These are phyloP conservation scores for Ganoderma resinaceum DNA, from an alignment of 1,284 basidiomycete species.

Conservation along the genomic window DNA sequence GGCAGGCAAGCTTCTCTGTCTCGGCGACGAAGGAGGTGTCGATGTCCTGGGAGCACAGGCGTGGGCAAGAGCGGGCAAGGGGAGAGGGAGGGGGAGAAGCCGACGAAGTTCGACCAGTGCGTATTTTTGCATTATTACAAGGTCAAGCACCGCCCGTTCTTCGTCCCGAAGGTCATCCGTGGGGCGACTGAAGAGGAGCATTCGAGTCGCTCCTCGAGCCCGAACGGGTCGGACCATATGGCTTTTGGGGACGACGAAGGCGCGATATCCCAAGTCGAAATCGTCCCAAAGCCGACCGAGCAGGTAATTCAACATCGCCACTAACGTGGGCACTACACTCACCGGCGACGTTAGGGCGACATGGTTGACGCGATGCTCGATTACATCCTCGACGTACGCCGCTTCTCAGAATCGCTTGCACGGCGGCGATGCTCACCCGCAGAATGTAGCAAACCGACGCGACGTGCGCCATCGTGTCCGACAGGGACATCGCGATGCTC, in stretches of 20 bases:
- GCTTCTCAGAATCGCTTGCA: neutral
- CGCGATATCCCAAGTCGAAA: neutral
- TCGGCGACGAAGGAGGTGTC: conserved; percentile 1
- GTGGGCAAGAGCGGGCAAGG: neutral
- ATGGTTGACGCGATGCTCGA: neutral
- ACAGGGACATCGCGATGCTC: neutral
- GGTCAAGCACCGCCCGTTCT: conserved; percentile 12
- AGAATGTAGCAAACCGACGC: neutral
- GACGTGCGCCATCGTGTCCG: neutral
- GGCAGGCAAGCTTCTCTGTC: conserved; percentile 21
- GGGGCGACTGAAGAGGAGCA: conserved; percentile 1
- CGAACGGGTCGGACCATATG: neutral
- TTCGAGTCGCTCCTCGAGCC: conserved; percentile 1
- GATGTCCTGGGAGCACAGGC: conserved; percentile 13
- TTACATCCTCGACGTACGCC: neutral
- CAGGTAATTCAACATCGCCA: neutral
- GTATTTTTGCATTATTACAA: conserved; percentile 18
- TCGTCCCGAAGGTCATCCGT: conserved; percentile 10
- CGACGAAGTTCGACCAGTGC: conserved; percentile 15
- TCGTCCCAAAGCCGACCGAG: neutral
- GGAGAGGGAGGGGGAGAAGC: neutral
- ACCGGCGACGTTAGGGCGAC: neutral
- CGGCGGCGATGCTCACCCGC: neutral
- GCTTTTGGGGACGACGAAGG: neutral
- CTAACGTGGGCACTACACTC: neutral